Evolutionary conservation across 192 early-diverging fungal species (phyloP).

Genomic region (Ambispora gerdemannii): DNA sequence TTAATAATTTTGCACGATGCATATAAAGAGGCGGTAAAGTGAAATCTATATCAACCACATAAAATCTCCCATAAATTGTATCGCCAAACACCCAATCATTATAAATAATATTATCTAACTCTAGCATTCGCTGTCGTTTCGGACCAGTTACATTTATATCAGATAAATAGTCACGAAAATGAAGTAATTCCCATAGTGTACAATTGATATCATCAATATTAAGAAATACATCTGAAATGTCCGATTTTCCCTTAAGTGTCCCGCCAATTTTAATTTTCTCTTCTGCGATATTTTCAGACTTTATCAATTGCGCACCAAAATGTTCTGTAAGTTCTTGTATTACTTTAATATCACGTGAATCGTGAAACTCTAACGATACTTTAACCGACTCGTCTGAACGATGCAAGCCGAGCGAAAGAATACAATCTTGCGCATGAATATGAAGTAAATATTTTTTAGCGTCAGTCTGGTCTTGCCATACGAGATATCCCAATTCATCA

Average conservation of each 20-base stretch:
- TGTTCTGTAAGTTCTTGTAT: neutral
- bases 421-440: neutral
- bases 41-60: neutral
- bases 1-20: neutral
- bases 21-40: neutral
- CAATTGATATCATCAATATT: neutral
- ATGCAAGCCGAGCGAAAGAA: neutral
- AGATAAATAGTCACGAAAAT: neutral
- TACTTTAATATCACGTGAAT: neutral
- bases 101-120: neutral
- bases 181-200: neutral
- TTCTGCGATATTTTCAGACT: neutral
- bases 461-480: neutral
- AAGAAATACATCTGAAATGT: neutral
- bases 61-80: neutral
- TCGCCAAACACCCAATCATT: neutral
- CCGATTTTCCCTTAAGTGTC: neutral
- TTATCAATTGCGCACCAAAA: neutral
- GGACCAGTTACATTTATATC: neutral
- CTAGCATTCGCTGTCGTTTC: neutral
- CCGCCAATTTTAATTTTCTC: neutral
- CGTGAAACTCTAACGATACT: neutral
- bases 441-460: neutral
- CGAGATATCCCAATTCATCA: neutral
- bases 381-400: neutral